A percentile compares a stretch with the other conserved stretches of the same genome.
These are phyloP conservation scores for Aspergillus incahuasiensis DNA, from an alignment of 495 filamentous ascomycete genomes.

Conservation along the genomic window DNA sequence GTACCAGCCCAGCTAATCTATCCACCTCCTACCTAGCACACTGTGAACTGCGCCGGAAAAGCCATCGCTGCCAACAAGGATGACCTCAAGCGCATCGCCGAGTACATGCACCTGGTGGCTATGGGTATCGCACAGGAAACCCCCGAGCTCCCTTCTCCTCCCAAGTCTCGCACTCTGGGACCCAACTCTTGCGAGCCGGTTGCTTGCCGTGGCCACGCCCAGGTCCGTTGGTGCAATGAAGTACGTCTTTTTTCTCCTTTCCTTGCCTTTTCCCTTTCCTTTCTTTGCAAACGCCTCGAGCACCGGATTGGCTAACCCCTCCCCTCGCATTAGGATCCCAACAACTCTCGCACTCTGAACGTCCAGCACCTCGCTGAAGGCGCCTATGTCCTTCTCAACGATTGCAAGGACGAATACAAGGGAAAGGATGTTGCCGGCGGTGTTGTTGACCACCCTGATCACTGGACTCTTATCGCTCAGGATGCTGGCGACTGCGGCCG, in stretches of 20 bases:
- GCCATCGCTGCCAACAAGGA: not conserved
- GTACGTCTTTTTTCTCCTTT: not conserved
- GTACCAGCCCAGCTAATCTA: too few species aligned
- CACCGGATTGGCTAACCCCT: not conserved
- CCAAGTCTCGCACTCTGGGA: not conserved
- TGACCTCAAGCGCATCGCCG: not conserved
- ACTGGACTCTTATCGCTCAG: not conserved
- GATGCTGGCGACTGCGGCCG: too few species aligned
- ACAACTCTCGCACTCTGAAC: not conserved
- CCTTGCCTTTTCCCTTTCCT: too few species aligned
- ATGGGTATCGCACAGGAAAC: too few species aligned
- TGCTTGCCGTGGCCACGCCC: not conserved
- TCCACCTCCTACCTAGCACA: too few species aligned
- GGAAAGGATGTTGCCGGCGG: too few species aligned
- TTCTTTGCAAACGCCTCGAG: too few species aligned
- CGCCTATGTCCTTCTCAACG: not conserved
- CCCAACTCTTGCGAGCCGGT: not conserved
- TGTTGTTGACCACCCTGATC: not conserved
- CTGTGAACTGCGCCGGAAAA: not conserved
- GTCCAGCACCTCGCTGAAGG: not conserved
- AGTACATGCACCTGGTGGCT: too few species aligned
- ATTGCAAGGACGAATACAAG: not conserved
- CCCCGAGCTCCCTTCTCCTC: not conserved
- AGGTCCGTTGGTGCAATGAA: not conserved
- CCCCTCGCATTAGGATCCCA: not conserved